Evolutionary conservation across 768 basidiomycete species (phyloP).

Genomic region (Podaxis sp.): DNA sequence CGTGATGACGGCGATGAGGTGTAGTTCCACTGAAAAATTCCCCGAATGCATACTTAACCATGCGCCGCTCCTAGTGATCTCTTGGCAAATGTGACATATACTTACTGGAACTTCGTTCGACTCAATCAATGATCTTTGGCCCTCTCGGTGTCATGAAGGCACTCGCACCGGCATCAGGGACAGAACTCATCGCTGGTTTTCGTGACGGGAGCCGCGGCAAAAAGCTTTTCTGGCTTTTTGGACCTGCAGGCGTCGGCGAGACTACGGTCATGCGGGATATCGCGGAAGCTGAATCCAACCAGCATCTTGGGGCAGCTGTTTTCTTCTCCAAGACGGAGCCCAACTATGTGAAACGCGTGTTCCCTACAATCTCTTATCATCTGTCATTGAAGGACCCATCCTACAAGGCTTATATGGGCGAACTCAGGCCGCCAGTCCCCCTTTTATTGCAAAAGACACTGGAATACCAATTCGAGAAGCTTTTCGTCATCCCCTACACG

Average conservation of each 20-base stretch:
- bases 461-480: conserved; percentile 10
- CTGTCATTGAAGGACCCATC: conserved; percentile 13
- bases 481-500: conserved; percentile 12
- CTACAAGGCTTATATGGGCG: not conserved
- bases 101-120: too few species aligned
- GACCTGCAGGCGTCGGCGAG: not conserved
- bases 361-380: conserved; percentile 20
- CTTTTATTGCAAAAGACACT: conserved; percentile 3
- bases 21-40: too few species aligned
- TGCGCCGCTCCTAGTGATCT: too few species aligned
- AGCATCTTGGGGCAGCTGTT: not conserved
- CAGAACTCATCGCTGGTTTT: too few species aligned
- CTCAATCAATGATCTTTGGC: too few species aligned
- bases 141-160: too few species aligned
- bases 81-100: too few species aligned
- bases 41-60: too few species aligned
- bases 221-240: too few species aligned
- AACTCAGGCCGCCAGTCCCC: conserved; percentile 4
- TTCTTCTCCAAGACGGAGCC: not conserved
- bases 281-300: not conserved
- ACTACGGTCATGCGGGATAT: not conserved
- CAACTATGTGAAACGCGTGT: conserved; percentile 6
- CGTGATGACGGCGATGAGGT: too few species aligned
- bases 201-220: too few species aligned
- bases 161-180: too few species aligned